These are phyloP conservation scores for Wickerhamomyces sp. DNA, from an alignment of 1,139 yeast genomes.

Conservation along the genomic window DNA sequence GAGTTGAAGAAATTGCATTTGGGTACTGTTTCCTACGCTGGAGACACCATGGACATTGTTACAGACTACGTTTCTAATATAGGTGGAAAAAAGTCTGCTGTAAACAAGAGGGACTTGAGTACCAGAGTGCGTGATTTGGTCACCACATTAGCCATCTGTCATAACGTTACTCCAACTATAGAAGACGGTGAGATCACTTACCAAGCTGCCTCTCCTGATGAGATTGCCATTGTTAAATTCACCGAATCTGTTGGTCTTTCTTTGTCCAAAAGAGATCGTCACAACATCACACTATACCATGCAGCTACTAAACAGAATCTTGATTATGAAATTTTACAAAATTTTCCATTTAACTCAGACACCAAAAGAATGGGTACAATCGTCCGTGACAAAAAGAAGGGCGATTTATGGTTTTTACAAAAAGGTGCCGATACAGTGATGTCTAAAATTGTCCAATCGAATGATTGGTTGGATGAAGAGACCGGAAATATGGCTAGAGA, in stretches of 20 bases:
- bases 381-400: slow-evolving; percentile 52
- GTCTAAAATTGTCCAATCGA: slow-evolving; percentile 75
- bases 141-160: slow-evolving; percentile 83
- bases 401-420: slow-evolving; percentile 77
- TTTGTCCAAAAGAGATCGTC: slow-evolving; percentile 75
- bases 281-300: slow-evolving; percentile 64
- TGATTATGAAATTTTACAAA: slow-evolving; percentile 66
- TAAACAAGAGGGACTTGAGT: slow-evolving; percentile 60
- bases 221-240: slow-evolving; percentile 92
- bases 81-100: slow-evolving; percentile 21
- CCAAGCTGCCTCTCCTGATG: slow-evolving; percentile 99
- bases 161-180: slow-evolving; percentile 86
- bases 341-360: slow-evolving; percentile 93
- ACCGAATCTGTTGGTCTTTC: slow-evolving; percentile 83
- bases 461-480: slow-evolving; percentile 98
- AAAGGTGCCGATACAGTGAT: slow-evolving; percentile 98
- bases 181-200: slow-evolving; percentile 67
- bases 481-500: slow-evolving; percentile 98
- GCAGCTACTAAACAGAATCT: slow-evolving; percentile 47
- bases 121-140: slow-evolving; percentile 75
- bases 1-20: slow-evolving; percentile 88
- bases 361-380: slow-evolving; percentile 95
- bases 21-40: slow-evolving; percentile 88
- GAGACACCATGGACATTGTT: slow-evolving; percentile 89
- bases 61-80: slow-evolving; percentile 47